Evolutionary conservation across 2,329 filamentous ascomycete genomes (phyloP).

Genomic region (Xylaria multiplex): DNA sequence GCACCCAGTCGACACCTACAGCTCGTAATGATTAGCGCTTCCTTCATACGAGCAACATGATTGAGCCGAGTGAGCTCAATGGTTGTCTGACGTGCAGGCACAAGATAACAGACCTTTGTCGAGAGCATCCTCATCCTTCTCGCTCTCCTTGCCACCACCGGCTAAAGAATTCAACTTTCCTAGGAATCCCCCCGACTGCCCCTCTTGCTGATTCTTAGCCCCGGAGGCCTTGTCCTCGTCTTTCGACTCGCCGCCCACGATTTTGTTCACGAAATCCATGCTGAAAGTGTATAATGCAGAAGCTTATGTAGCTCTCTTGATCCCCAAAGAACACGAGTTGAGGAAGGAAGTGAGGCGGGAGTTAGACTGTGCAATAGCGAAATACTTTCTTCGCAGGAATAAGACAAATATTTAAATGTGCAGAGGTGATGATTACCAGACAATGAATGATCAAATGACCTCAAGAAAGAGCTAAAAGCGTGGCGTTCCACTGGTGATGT

Average conservation of each 20-base stretch:
- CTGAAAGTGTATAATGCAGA: constrained; percentile 30
- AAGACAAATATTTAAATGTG: background rate
- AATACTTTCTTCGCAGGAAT: background rate
- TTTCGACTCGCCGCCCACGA: constrained; percentile 52
- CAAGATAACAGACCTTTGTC: constrained; percentile 73
- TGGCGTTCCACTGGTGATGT: constrained; percentile 20
- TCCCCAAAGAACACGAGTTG: background rate
- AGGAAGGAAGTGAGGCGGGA: background rate
- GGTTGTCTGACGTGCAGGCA: background rate
- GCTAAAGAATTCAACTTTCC: constrained; percentile 77
- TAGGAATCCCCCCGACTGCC: constrained; percentile 64
- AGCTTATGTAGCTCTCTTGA: background rate
- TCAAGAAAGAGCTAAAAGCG: background rate
- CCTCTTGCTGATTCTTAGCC: constrained; percentile 46
- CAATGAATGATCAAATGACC: background rate
- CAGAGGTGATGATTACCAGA: background rate
- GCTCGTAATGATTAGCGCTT: background rate
- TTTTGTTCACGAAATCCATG: constrained; percentile 68
- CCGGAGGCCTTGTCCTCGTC: constrained; percentile 51
- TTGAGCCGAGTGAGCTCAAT: background rate
- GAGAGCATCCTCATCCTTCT: constrained; percentile 84
- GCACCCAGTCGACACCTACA: constrained; percentile 78
- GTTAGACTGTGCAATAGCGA: background rate
- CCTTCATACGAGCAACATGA: no score
- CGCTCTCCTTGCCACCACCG: constrained; percentile 77